These are phyloP conservation scores for Nicotiana tabacum DNA, from an alignment of 257 asterid species.

Conservation along the genomic window DNA sequence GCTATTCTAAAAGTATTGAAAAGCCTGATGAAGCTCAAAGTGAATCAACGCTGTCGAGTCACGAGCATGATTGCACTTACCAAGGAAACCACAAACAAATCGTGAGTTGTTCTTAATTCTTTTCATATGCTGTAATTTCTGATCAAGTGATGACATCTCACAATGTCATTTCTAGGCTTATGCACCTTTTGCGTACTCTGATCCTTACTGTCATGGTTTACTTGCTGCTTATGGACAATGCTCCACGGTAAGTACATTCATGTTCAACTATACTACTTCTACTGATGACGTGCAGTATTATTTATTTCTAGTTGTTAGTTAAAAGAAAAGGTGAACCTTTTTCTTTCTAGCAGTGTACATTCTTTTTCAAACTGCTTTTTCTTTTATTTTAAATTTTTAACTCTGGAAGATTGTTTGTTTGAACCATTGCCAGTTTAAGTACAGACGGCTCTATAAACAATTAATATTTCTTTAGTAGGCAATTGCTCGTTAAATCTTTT, in stretches of 20 bases:
- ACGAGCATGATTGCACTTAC: constrained; percentile 13
- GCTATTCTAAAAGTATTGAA: neutral
- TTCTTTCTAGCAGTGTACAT: neutral
- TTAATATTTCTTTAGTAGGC: neutral
- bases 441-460: neutral
- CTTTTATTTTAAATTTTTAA: no score
- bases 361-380: neutral
- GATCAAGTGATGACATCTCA: neutral
- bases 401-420: neutral
- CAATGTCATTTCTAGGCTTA: constrained; percentile 12
- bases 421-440: neutral
- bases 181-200: constrained; percentile 14
- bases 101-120: constrained; percentile 4
- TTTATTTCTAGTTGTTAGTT: neutral
- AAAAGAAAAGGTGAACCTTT: no score
- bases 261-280: neutral
- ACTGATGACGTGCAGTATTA: no score
- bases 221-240: constrained; percentile 17
- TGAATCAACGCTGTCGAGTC: constrained; percentile 2
- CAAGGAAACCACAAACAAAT: constrained; percentile 11
- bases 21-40: constrained; percentile 23
- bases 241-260: constrained; percentile 17
- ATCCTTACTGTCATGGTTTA: constrained; percentile 8
- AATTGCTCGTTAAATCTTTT: neutral
- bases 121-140: neutral